Evolutionary conservation across 225 moss, liverwort and hornwort species (phyloP), one percentile per base, ranked within the genome.

Genomic region (Straminergon stramineum): DNA sequence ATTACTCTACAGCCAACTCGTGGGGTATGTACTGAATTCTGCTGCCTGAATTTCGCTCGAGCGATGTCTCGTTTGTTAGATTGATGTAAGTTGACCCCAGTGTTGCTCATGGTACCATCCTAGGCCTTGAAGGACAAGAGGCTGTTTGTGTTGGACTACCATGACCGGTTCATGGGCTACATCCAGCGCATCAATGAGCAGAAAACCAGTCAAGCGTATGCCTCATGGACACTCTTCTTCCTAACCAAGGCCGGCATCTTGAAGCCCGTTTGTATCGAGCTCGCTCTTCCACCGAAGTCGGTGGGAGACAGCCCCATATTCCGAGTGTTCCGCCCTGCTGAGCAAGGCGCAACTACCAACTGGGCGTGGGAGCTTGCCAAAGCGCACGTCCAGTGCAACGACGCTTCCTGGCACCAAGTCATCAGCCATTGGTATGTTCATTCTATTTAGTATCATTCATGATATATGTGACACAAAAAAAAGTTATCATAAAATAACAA

Each of bases 141-240:
- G 90, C 81, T 98, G 78, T 98, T 94, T 89, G 94, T 93, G 37
- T 48, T 97, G 75, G 93, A 98, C 90, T 98, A 96, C 79, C 93
- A 95, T 85, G 96, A 96, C 67, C 71, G 94, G 64, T 93, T 91
- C 89, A 63, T 96, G 81, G 94, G 94, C 61, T 95, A 89, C 86
- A 91, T 97, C 28, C 91, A 95, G 71, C 91, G 88, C 84, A 91
- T 94, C 37, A 92, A 94, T 61, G 89, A 91, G 66, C 90, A 81
- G 84, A 71, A 91, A 89, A 41, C 37, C 66, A 90, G 91, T 69
- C 80, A 82, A 92, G 90, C 87, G 18, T 98, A 98, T 82, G 98
- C 97, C 24, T 90, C 96, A 30, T 93, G 93, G 91, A 91, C 93
- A 17, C 93, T 93, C 68, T 90, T 92, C 89, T 90, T 93, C 91